These are phyloP conservation scores for Fusarium subtropicale DNA, from an alignment of 2,329 filamentous ascomycete genomes.

Conservation along the genomic window DNA sequence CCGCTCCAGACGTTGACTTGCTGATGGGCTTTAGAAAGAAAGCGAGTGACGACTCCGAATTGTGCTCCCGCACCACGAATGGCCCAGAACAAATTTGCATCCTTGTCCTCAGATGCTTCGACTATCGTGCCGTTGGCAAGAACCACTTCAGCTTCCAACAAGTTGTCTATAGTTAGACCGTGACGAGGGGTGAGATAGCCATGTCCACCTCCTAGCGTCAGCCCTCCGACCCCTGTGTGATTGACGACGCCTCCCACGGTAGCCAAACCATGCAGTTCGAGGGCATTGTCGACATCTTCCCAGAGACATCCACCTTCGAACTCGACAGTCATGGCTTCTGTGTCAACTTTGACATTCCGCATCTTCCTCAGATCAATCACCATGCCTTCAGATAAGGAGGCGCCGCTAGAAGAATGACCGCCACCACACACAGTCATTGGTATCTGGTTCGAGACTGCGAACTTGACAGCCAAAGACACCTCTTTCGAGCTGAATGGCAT, in stretches of 20 bases:
- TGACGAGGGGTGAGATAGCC: conserved; percentile 66
- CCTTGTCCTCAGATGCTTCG: conserved; percentile 53
- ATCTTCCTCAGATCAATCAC: conserved; percentile 66
- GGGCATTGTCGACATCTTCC: conserved; percentile 65
- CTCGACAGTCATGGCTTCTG: conserved; percentile 56
- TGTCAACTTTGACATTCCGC: conserved; percentile 61
- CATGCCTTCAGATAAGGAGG: conserved; percentile 61
- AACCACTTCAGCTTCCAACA: conserved; percentile 55
- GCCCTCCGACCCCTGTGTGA: conserved; percentile 70
- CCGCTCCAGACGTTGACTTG: conserved; percentile 52
- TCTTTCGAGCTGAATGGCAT: conserved; percentile 54
- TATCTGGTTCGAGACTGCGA: conserved; percentile 51
- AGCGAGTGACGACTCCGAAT: conserved; percentile 57
- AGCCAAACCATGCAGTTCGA: conserved; percentile 62
- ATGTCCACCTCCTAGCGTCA: conserved; percentile 69
- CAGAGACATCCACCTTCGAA: conserved; percentile 64
- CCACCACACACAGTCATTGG: conserved; percentile 65
- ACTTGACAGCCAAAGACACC: conserved; percentile 41
- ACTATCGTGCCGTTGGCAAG: conserved; percentile 53
- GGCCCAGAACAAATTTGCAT: conserved; percentile 62
- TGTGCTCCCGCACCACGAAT: conserved; percentile 60
- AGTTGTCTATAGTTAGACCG: conserved; percentile 62
- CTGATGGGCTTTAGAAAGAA: conserved; percentile 46
- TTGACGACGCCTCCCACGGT: conserved; percentile 72
- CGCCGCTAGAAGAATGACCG: conserved; percentile 65